Percentiles rank a stretch among this genome's conserved stretches.
phyloP scores from a whole-genome alignment of 305 asterid genomes.

The Fraxinus angustifolia region DNA sequence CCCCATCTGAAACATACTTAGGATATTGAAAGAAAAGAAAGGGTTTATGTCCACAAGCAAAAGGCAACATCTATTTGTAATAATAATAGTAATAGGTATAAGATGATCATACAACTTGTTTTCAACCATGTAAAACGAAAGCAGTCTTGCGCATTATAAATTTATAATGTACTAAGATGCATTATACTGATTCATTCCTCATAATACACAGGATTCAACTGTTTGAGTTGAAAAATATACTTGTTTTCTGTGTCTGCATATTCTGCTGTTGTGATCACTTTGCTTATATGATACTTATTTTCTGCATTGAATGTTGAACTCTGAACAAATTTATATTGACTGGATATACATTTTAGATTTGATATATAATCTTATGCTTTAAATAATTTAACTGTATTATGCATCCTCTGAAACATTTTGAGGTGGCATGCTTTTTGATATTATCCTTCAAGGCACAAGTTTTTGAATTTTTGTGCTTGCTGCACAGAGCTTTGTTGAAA shows the following conservation, averaged over 20 bases:
- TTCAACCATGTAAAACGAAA: neutral
- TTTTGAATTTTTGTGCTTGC: constrained; percentile 27
- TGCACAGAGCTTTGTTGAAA: constrained; percentile 64
- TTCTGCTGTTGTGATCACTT: neutral
- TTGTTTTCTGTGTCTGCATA: neutral
- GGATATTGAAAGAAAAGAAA: neutral
- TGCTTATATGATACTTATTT: neutral
- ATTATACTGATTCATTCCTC: neutral
- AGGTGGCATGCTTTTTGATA: constrained; percentile 9
- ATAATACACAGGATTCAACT: neutral
- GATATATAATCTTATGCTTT: neutral
- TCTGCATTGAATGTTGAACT: neutral
- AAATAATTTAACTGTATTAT: neutral
- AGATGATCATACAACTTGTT: neutral
- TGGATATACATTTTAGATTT: neutral
- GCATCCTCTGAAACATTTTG: constrained; percentile 19
- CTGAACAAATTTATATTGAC: neutral
- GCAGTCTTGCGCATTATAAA: neutral
- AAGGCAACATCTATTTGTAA: neutral
- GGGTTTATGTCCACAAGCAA: neutral
- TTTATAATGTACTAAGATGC: neutral
- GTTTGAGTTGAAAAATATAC: neutral
- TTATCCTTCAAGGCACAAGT: constrained; percentile 11
- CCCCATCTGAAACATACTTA: neutral
- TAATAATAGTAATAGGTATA: neutral